Evolutionary conservation across 305 asterid genomes (phyloP).

Genomic region (Nicotiana rustica): DNA sequence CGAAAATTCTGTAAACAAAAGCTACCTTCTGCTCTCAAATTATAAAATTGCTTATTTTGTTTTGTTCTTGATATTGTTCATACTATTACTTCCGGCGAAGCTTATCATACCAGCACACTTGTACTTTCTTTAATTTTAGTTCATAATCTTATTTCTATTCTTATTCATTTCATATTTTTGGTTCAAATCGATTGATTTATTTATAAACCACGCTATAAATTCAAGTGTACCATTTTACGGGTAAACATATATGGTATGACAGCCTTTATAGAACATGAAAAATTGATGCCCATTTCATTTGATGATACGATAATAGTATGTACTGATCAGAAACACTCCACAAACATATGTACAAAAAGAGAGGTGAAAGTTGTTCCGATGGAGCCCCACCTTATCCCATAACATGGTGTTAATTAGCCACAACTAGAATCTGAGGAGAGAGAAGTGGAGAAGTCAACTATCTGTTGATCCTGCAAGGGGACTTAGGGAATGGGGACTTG

Average conservation of each 20-base stretch:
- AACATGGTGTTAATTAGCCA: neutral
- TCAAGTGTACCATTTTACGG: no score
- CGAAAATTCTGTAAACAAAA: no score
- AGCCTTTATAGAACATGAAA: neutral
- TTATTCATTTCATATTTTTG: no score
- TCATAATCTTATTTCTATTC: no score
- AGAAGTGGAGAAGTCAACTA: neutral
- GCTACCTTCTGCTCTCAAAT: no score
- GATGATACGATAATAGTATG: neutral
- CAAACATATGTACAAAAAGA: neutral
- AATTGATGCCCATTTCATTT: neutral
- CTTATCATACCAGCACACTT: no score
- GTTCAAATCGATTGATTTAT: no score
- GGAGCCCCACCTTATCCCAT: neutral
- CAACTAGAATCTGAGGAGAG: neutral
- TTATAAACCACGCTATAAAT: no score
- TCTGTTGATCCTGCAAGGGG: constrained; percentile 33
- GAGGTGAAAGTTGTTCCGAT: neutral
- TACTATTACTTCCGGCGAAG: no score
- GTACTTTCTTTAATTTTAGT: no score
- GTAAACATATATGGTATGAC: neutral
- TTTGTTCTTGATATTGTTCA: no score
- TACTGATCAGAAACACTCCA: neutral
- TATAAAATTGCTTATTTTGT: no score
- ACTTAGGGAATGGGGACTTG: constrained; percentile 47